These are phyloP conservation scores for Nitzschia putrida DNA, from an alignment of 108 stramenopile species.

Conservation along the genomic window DNA sequence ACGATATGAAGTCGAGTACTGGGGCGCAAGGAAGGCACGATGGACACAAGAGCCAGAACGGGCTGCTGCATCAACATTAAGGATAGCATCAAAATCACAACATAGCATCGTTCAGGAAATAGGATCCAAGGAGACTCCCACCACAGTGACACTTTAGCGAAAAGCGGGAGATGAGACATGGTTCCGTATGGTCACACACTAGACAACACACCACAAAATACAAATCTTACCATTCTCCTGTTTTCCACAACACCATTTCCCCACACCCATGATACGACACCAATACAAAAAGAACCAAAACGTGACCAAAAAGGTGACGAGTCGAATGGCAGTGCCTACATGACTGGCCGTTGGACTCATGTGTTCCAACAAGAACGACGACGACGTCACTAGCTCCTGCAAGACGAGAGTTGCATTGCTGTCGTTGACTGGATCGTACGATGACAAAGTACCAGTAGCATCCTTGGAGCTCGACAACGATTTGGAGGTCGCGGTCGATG, in stretches of 20 bases:
- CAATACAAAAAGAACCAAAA: slow-evolving; percentile 60
- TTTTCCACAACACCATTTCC: background rate
- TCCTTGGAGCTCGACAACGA: too few species aligned
- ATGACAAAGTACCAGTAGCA: too few species aligned
- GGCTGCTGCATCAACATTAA: slow-evolving; percentile 76
- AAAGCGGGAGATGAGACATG: background rate
- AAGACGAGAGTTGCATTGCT: slow-evolving; percentile 1
- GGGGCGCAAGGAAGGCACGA: slow-evolving; percentile 46
- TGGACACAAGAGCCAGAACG: slow-evolving; percentile 52
- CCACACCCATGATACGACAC: slow-evolving; percentile 58
- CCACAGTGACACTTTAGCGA: slow-evolving; percentile 35
- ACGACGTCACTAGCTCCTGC: slow-evolving; percentile 47
- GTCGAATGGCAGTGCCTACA: slow-evolving; percentile 44
- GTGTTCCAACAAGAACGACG: slow-evolving; percentile 53
- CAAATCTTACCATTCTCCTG: slow-evolving; percentile 4
- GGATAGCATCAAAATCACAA: slow-evolving; percentile 60
- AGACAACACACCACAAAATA: background rate
- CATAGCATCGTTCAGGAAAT: slow-evolving; percentile 78
- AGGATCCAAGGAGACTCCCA: slow-evolving; percentile 78
- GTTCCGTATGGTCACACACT: background rate
- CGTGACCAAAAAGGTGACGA: slow-evolving; percentile 48
- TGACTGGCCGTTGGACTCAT: slow-evolving; percentile 44
- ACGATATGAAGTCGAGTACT: slow-evolving; percentile 41
- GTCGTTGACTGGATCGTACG: too few species aligned
- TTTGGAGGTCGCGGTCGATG: too few species aligned